Evolutionary conservation across 305 asterid species (phyloP), one percentile per base, ranked within the genome.

Genomic region (Fraxinus velutina): DNA sequence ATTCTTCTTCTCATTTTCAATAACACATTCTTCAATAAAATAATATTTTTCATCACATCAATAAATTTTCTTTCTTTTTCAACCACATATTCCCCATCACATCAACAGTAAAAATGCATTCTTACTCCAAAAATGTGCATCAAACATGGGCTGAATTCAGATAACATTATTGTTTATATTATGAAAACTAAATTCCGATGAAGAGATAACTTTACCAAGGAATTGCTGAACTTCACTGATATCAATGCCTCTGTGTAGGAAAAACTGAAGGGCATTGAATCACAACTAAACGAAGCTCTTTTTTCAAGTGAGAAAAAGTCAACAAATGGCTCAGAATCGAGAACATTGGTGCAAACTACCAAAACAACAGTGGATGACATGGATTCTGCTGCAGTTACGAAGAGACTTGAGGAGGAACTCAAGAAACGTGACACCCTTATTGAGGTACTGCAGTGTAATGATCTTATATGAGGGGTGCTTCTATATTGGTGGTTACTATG

Each of bases 351-450:
- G 79, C 87, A 88, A 82, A 81, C 86, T 74, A 57, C 82, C 81
- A 88, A 86, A 85, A 70, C 88, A 86, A 64, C 88, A 17, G 88
- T 85, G 83, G 93, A 92, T 72, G 87, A 79, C 80, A 84, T 92
- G 87, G 93, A 92, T 84, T 91, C 99, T 84, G 68, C 91, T 78
- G 91, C 94, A 84, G 98, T 93, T 89, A 93, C 97, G 78, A 92
- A 83, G 86, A 93, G 92, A 87, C 98, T 94, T 60, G 99, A 96
- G 90, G 97, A 94, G 84, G 99, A 96, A 89, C 96, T 96, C 90
- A 85, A 90, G 89, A 96, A 96, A 84, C 92, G 98, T 81, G 99
- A 96, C 87, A 89, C 98, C 80, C 98, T 96, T 85, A 96, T 96
- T 86, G 99, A 96, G 99, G 99, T 96, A 85, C 73, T 83, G 74